phyloP scores from a whole-genome alignment of 805 yeast species.

The Kluyveromyces starmeri region DNA sequence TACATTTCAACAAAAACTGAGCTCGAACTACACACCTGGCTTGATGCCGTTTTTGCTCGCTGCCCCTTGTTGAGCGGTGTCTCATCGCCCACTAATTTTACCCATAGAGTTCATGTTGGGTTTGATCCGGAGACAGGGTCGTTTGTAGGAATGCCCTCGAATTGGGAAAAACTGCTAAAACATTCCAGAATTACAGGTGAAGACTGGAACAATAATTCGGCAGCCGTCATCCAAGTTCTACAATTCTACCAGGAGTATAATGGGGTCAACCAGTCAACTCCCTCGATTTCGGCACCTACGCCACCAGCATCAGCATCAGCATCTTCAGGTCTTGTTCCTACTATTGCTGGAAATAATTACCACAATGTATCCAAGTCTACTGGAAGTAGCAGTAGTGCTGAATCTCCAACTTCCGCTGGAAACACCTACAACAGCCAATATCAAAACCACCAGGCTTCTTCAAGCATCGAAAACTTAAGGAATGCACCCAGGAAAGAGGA shows the following conservation, averaged over 20 bases:
- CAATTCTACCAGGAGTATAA: slow-evolving; percentile 57
- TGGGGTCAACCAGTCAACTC: slow-evolving; percentile 14
- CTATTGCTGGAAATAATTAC: slow-evolving; percentile 3
- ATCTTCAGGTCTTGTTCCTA: slow-evolving; percentile 5
- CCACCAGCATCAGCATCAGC: slow-evolving; percentile 7
- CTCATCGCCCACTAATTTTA: slow-evolving; percentile 88
- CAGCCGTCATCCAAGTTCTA: slow-evolving; percentile 87
- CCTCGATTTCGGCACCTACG: slow-evolving; percentile 5
- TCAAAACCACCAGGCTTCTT: neutral
- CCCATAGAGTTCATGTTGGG: slow-evolving; percentile 87
- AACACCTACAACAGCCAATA: neutral
- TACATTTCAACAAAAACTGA: slow-evolving; percentile 70
- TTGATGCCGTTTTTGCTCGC: slow-evolving; percentile 74
- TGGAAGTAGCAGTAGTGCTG: slow-evolving; percentile 3
- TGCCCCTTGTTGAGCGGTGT: slow-evolving; percentile 60
- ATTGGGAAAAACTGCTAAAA: slow-evolving; percentile 80
- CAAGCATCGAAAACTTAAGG: slow-evolving; percentile 3
- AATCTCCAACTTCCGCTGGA: neutral
- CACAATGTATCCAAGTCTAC: slow-evolving; percentile 7
- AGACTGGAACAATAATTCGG: slow-evolving; percentile 90
- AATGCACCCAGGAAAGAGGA: slow-evolving; percentile 13
- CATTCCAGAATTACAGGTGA: slow-evolving; percentile 85
- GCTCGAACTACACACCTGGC: slow-evolving; percentile 79
- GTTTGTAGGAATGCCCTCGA: slow-evolving; percentile 87
- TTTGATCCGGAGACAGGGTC: slow-evolving; percentile 79